Evolutionary conservation across 2,329 filamentous ascomycete genomes (phyloP), one percentile per base, ranked within the genome.

Genomic region (Paracoccidioides brasiliensis): DNA sequence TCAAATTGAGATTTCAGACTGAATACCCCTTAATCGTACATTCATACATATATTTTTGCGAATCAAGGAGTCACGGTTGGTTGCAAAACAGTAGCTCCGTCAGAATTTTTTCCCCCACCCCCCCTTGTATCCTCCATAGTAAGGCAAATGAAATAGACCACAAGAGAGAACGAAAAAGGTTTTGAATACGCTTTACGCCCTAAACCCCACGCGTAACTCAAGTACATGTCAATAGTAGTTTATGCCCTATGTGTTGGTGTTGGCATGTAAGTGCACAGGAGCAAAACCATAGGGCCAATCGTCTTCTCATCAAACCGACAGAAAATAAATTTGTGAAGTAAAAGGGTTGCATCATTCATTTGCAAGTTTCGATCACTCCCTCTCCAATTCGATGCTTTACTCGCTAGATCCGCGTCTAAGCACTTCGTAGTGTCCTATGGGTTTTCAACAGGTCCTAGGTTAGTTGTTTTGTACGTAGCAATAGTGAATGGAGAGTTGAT

Each of bases 391-490:
- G 42, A 7, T 41, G 9, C 49, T 28, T 32, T 38, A 52, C 44
- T 46, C 44, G 51, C 14, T 53, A 22, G 6, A 4, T 15, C 40
- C 28, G 40, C 51, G 51, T 33, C 32, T 30, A n/a, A 53, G 51
- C 8, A 53, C 51, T 22, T 53, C 51, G 38, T 41, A 53, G 40
- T 53, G 28, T 28, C 49, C 49, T 51, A n/a, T n/a, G 28, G 30
- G 28, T 3, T n/a, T 46, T n/a, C 12, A n/a, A 46, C 8, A 10
- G 9, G 3, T 6, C 8, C 2, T 33, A n/a, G 38, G 35, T 38
- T 22, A 51, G 49, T 6, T 40, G 38, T 12, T 40, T 32, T 2
- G 9, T 28, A 12, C 9, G 49, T 28, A 28, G 49, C n/a, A 12
- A 40, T 28, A 10, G 22, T 8, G 15, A 28, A 33, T 10, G 28